Base-by-base conservation (phyloP, 257 asterid genomes). In the Nicotiana tomentosiformis region DNA sequence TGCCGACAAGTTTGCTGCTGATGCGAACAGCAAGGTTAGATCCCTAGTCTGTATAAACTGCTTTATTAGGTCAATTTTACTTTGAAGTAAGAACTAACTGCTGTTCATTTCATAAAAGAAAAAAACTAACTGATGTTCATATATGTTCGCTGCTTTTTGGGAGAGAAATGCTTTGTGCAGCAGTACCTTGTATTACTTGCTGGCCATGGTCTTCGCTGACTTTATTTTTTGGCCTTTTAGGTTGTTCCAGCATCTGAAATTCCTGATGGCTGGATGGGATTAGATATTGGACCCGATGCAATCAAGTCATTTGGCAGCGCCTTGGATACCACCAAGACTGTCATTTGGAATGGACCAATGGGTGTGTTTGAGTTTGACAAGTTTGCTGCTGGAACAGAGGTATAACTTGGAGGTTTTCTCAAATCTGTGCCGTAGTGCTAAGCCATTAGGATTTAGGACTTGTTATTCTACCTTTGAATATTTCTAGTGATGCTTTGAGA, bases 241-340 rank as follows among this genome's bases (percentile, higher is more conserved):
- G 77, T 82, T 81, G 97, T 94, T 83, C 90, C 94, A 65, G 96
- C 98, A 46, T 91, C 96, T 84, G 89, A 82, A 85, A 92, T 94
- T 82, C 97, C 98, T 49, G 97, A 94, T 84, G 98, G 94, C 46
- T 94, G 98, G 97, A 90, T 91, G 96, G 98, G 98, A 20, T 86
- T 94, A 66, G 98, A 94, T 87, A 90, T 92, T 77, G 98, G 98
- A 37, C 98, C 98, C 0, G 92, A 94, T 49, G 81, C 94, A 16
- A 90, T 94, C 86, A 92, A 91, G 82, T 81, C 96, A 67, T 94
- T 94, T 37, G 87, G 90, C 35, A 91, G 88, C 82, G 91, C 92
- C 76, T 80, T 92, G 82, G 95, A 93, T 69, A 62, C 93, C 78
- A 94, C 97, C 58, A 86, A 91, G 84, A 93, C 97, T 32, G 57